Evolutionary conservation across 164 flowering plant genomes (phyloP).

Genomic region (Chimonanthus salicifolius): DNA sequence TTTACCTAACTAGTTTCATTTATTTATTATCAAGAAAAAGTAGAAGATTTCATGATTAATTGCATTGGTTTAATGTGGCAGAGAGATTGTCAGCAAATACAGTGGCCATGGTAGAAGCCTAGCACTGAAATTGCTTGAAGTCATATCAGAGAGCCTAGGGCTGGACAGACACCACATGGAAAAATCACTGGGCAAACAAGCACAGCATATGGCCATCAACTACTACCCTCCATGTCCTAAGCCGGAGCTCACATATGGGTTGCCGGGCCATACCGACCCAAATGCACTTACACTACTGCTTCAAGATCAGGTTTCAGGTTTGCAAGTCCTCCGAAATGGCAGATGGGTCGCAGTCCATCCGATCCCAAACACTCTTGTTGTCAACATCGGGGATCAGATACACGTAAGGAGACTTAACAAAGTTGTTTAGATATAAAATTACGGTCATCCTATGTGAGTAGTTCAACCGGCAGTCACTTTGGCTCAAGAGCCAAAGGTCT

Average conservation of each 20-base stretch:
- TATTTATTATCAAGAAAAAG: background rate
- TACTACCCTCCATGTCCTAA: conserved; percentile 74
- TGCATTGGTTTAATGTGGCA: conserved; percentile 9
- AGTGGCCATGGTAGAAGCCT: conserved; percentile 32
- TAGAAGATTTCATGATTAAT: too few species aligned
- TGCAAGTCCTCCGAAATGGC: conserved; percentile 46
- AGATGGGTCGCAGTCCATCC: conserved; percentile 63
- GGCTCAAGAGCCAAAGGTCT: too few species aligned
- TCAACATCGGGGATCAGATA: conserved; percentile 77
- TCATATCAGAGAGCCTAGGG: conserved; percentile 66
- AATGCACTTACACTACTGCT: conserved; percentile 55
- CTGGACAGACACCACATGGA: conserved; percentile 36
- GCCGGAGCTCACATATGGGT: conserved; percentile 67
- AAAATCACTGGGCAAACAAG: conserved; percentile 37
- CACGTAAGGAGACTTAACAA: conserved; percentile 35
- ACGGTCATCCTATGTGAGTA: too few species aligned
- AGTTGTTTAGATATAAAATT: background rate
- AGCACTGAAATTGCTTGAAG: conserved; percentile 37
- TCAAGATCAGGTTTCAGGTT: conserved; percentile 57
- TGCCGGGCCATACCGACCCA: conserved; percentile 65
- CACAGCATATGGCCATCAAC: conserved; percentile 70
- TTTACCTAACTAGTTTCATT: background rate
- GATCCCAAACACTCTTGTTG: conserved; percentile 46
- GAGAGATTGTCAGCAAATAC: conserved; percentile 43
- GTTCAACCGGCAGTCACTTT: too few species aligned